These are phyloP conservation scores for Fusarium circinatum DNA, from an alignment of 2,329 filamentous ascomycete species.

Conservation along the genomic window DNA sequence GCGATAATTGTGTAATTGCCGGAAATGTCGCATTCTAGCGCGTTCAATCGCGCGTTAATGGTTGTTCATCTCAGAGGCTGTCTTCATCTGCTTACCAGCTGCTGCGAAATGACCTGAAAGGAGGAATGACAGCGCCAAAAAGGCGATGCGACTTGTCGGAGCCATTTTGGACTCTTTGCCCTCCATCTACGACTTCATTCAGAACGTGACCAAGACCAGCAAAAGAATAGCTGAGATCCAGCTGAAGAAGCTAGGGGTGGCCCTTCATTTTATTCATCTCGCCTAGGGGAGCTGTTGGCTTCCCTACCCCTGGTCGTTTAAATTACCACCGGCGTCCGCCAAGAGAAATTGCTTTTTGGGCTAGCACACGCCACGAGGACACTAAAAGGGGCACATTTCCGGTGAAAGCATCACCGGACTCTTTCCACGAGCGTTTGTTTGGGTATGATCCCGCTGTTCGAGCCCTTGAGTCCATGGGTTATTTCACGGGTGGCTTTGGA, in stretches of 20 bases:
- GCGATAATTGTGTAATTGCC: slow-evolving; percentile 44
- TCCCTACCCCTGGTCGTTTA: slow-evolving; percentile 19
- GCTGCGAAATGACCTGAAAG: slow-evolving; percentile 32
- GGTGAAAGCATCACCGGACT: slow-evolving; percentile 10
- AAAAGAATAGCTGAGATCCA: not conserved
- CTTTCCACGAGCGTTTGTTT: not conserved
- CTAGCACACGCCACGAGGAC: slow-evolving; percentile 40
- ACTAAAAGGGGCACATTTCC: slow-evolving; percentile 31
- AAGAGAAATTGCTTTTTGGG: slow-evolving; percentile 25
- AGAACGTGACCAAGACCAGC: slow-evolving; percentile 14
- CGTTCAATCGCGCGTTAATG: slow-evolving; percentile 7
- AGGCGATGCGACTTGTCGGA: slow-evolving; percentile 38
- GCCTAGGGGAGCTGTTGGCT: slow-evolving; percentile 5
- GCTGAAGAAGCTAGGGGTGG: slow-evolving; percentile 8
- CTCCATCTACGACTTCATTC: slow-evolving; percentile 31
- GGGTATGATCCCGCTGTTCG: slow-evolving; percentile 18
- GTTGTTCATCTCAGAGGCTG: not conserved
- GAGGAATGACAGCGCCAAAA: slow-evolving; percentile 40
- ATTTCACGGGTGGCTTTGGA: slow-evolving; percentile 7
- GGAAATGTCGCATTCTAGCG: slow-evolving; percentile 40
- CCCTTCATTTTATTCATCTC: slow-evolving; percentile 43
- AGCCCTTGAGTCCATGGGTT: not conserved
- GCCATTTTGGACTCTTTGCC: slow-evolving; percentile 38
- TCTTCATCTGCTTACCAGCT: slow-evolving; percentile 32
- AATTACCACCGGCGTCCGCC: slow-evolving; percentile 27